Conservation (phyloP, 1,139 yeast species). For the Debaryomyces robertsiae region DNA sequence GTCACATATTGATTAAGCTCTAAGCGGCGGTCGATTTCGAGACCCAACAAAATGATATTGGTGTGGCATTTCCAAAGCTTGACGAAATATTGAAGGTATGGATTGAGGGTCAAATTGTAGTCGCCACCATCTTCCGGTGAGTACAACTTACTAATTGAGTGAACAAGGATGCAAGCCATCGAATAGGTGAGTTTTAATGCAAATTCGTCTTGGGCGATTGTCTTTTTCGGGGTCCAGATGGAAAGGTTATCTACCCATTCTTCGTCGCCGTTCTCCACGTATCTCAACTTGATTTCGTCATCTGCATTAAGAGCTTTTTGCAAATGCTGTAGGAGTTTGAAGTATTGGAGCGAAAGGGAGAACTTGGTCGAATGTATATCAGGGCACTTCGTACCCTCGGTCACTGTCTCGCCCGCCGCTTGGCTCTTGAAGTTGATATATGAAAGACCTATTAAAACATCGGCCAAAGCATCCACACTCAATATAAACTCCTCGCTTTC, state of each 20-base stretch:
- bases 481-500: constrained; percentile 55
- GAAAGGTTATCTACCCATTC: constrained; percentile 43
- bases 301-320: constrained; percentile 45
- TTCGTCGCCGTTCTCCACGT: constrained; percentile 46
- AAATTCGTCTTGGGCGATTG: constrained; percentile 30
- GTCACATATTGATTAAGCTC: constrained; percentile 48
- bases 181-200: constrained; percentile 52
- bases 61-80: constrained; percentile 69
- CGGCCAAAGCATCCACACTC: constrained; percentile 57
- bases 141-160: constrained; percentile 56
- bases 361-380: constrained; percentile 34
- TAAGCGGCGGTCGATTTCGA: constrained; percentile 63
- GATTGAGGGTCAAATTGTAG: constrained; percentile 53
- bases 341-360: constrained; percentile 41
- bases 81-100: constrained; percentile 58
- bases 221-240: constrained; percentile 56
- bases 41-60: constrained; percentile 54
- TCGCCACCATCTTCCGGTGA: constrained; percentile 27
- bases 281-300: constrained; percentile 48
- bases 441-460: constrained; percentile 49
- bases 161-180: constrained; percentile 51
- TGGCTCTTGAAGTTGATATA: constrained; percentile 16
- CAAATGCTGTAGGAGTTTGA: constrained; percentile 45
- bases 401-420: constrained; percentile 15
- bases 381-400: constrained; percentile 12